Conservation (phyloP, 2,329 filamentous ascomycete species). For the Elsinoe arachidis region DNA sequence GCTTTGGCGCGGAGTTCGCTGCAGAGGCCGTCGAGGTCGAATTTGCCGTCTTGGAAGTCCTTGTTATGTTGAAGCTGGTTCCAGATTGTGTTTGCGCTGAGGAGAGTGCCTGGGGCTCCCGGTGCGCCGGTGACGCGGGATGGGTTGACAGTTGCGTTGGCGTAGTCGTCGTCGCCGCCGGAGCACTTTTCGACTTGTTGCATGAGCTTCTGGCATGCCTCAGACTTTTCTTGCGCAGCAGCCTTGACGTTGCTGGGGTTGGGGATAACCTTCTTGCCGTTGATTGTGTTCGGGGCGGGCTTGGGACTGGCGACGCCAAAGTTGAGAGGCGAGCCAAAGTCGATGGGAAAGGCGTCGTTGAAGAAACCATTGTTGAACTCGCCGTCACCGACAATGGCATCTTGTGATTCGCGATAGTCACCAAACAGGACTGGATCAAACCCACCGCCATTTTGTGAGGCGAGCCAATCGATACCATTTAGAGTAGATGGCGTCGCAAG, state of each 20-base stretch:
- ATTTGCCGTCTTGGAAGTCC: conserved; percentile 80
- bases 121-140: conserved; percentile 34
- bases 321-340: conserved; percentile 77
- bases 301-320: conserved; percentile 39
- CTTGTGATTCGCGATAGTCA: conserved; percentile 84
- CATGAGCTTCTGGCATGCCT: conserved; percentile 51
- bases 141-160: conserved; percentile 18
- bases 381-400: conserved; percentile 61
- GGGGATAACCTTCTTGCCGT: not conserved
- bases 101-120: conserved; percentile 53
- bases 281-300: conserved; percentile 18
- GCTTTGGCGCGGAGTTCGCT: conserved; percentile 91
- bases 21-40: conserved; percentile 89
- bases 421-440: conserved; percentile 91
- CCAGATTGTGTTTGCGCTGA: conserved; percentile 91
- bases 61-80: conserved; percentile 81
- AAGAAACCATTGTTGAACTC: conserved; percentile 62
- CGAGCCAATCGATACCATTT: conserved; percentile 62
- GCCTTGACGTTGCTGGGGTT: conserved; percentile 19
- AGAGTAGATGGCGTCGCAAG: conserved; percentile 47
- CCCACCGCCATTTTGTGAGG: conserved; percentile 70
- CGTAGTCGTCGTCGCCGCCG: conserved; percentile 55
- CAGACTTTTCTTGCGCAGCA: conserved; percentile 11
- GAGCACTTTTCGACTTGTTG: conserved; percentile 68
- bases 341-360: conserved; percentile 46